These are phyloP conservation scores for Quercus phellos DNA, from an alignment of 331 rosid species.

Conservation along the genomic window DNA sequence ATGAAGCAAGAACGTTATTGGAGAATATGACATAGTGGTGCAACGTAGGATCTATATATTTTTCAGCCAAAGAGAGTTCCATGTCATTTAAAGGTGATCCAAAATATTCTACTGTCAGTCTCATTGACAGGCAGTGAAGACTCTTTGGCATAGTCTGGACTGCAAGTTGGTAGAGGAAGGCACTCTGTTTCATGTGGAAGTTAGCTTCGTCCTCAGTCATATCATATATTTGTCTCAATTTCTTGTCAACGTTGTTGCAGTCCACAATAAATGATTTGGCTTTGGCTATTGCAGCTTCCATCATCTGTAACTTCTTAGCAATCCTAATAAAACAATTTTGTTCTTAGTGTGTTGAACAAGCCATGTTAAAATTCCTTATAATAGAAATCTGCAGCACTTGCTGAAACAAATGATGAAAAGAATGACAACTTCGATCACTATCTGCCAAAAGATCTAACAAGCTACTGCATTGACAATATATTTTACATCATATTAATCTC, in stretches of 20 bases:
- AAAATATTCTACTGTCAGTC: slow-evolving; percentile 87
- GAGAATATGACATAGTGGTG: slow-evolving; percentile 81
- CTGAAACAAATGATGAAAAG: background rate
- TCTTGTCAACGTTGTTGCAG: slow-evolving; percentile 91
- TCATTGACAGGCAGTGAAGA: slow-evolving; percentile 85
- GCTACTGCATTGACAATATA: background rate
- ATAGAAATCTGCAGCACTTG: slow-evolving; percentile 7
- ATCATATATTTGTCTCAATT: slow-evolving; percentile 86
- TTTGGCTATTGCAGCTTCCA: slow-evolving; percentile 54
- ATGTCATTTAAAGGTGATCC: slow-evolving; percentile 41
- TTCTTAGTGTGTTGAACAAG: slow-evolving; percentile 9
- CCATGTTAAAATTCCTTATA: slow-evolving; percentile 11
- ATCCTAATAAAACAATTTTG: slow-evolving; percentile 54
- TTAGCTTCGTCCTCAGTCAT: slow-evolving; percentile 94
- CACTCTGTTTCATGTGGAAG: slow-evolving; percentile 96
- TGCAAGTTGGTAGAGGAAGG: slow-evolving; percentile 87
- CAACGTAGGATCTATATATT: slow-evolving; percentile 59
- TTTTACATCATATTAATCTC: background rate
- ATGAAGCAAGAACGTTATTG: slow-evolving; percentile 77
- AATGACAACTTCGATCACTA: background rate
- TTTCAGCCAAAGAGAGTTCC: slow-evolving; percentile 47
- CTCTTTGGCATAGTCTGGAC: slow-evolving; percentile 98
- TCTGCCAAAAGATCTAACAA: background rate
- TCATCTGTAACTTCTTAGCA: slow-evolving; percentile 53
- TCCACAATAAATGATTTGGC: slow-evolving; percentile 75